Conservation (phyloP, 73 alveolate genomes). For the Tetrahymena borealis region DNA sequence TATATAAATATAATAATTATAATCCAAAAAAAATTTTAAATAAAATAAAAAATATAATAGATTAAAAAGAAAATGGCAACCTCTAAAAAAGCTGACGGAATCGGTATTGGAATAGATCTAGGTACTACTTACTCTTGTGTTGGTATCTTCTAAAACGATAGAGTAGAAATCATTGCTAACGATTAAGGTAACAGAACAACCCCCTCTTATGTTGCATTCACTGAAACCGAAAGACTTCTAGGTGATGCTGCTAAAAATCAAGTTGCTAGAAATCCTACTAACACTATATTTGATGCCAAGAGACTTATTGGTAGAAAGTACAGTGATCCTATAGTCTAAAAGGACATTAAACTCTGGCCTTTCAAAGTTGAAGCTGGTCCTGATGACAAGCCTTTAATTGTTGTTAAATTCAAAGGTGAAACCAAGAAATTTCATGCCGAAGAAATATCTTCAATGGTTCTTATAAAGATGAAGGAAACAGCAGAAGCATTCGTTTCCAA, state of each 20-base stretch:
- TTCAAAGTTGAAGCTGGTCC: constrained; percentile 85
- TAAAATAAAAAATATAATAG: not conserved
- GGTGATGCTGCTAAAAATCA: constrained; percentile 97
- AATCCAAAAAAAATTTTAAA: not conserved
- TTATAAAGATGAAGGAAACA: constrained; percentile 81
- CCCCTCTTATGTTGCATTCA: constrained; percentile 94
- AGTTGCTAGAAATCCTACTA: constrained; percentile 91
- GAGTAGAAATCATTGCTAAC: constrained; percentile 95
- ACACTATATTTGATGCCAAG: constrained; percentile 87
- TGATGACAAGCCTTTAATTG: constrained; percentile 85
- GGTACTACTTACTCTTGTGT: constrained; percentile 98
- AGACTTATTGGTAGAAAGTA: constrained; percentile 89
- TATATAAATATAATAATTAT: not conserved
- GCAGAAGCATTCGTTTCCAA: constrained; percentile 83
- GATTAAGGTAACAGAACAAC: constrained; percentile 96
- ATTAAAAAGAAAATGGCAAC: not conserved
- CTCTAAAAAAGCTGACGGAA: not conserved
- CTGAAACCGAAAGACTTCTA: constrained; percentile 85
- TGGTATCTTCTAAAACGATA: constrained; percentile 90
- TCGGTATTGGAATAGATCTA: constrained; percentile 87
- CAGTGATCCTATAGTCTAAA: constrained; percentile 82
- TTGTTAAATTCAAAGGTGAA: constrained; percentile 77
- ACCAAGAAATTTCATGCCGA: constrained; percentile 82
- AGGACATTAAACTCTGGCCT: constrained; percentile 85
- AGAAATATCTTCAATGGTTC: constrained; percentile 92